Evolutionary conservation across 2,329 filamentous ascomycete species (phyloP).

Genomic region (Tolypocladium pustulatum): DNA sequence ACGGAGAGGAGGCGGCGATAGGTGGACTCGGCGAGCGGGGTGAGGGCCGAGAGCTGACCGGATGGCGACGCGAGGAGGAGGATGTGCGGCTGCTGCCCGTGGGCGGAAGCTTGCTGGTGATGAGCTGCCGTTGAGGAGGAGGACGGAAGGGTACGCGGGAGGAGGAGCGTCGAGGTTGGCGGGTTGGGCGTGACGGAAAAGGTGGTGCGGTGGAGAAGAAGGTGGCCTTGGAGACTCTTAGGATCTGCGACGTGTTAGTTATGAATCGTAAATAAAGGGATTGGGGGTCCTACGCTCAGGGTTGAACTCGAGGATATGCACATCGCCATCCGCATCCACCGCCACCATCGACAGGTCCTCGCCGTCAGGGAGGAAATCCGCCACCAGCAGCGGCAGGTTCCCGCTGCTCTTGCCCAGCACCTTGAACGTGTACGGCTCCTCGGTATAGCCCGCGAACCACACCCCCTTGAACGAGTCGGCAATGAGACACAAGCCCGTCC

Average conservation of each 20-base stretch:
- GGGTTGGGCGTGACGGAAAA: constrained; percentile 78
- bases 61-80: constrained; percentile 66
- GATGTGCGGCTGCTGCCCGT: constrained; percentile 20
- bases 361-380: constrained; percentile 82
- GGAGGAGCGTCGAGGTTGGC: constrained; percentile 62
- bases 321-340: constrained; percentile 72
- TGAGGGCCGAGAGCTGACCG: constrained; percentile 67
- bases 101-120: not conserved
- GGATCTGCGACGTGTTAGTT: constrained; percentile 50
- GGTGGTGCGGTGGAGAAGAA: constrained; percentile 75
- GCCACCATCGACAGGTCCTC: constrained; percentile 74
- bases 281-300: constrained; percentile 63
- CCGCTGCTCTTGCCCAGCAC: constrained; percentile 81
- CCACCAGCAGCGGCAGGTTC: constrained; percentile 65
- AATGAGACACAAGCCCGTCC: constrained; percentile 77
- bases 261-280: no score
- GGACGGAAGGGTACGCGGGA: constrained; percentile 55
- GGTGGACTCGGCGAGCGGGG: constrained; percentile 64
- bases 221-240: constrained; percentile 80
- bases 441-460: constrained; percentile 93
- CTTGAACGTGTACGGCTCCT: constrained; percentile 93
- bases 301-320: constrained; percentile 88
- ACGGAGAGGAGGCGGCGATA: constrained; percentile 80
- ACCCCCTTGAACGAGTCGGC: constrained; percentile 87
- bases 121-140: constrained; percentile 22